Evolutionary conservation across 2,329 filamentous ascomycete genomes (phyloP), one percentile per base, ranked within the genome.

Genomic region (Sphaerulina populicola): DNA sequence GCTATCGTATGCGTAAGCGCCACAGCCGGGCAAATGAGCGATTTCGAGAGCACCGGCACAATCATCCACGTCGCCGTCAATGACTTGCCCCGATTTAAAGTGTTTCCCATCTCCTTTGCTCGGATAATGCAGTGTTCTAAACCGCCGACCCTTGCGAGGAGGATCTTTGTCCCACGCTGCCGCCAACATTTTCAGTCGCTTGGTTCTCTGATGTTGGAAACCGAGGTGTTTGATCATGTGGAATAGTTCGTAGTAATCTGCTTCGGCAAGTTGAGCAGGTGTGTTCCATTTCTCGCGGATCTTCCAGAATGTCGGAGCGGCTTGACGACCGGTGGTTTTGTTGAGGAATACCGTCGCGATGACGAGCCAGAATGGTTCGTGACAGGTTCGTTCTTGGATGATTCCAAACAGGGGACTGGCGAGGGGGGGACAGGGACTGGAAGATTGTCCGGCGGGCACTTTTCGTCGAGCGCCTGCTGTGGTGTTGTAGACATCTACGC

Each of bases 291-390:
- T 72, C 10, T 75, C 70, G 60, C 86, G 83, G 10, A 95, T 72
- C 11, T 74, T 64, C 64, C 82, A 83, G 57, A 94, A 85, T 0
- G 85, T 75, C 0, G 90, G 90, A 27, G 93, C 82, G 3, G 89
- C 87, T 8, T 80, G 75, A 42, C 74, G 77, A 9, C 87, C 90
- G 2, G 80, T 76, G 0, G 89, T 95, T 53, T 85, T 82, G 66
- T 91, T 91, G 29, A 95, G 80, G 61, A 95, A 90, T 0, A 87
- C 88, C 4, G 89, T 83, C 10, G 86, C 88, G 29, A 95, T 75
- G 1, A 95, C 77, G 1, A 96, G 78, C 57, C 82, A 83, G 67
- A 94, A 95, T 0, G 89, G 85, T 51, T 88, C 77, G 44, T 78
- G 68, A 1, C 82, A 81, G 12, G 94, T 78, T 57, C 83, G 78